These are phyloP conservation scores for Rosa rugosa DNA, from an alignment of 306 rosid species.

Conservation along the genomic window DNA sequence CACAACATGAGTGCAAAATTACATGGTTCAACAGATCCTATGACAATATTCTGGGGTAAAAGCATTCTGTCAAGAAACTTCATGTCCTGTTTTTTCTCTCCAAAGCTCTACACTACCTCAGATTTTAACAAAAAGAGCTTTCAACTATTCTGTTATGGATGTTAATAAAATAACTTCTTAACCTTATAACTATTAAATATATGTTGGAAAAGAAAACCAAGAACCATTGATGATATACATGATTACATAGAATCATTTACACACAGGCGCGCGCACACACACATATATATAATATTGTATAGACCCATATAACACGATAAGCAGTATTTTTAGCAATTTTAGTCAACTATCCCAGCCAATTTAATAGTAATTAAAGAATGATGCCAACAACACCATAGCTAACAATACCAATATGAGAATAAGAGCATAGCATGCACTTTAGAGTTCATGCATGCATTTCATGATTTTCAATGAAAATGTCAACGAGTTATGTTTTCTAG, in stretches of 20 bases:
- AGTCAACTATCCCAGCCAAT: no score
- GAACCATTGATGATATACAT: not conserved
- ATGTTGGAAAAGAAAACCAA: not conserved
- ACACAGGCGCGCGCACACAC: not conserved
- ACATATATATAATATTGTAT: no score
- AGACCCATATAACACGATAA: not conserved
- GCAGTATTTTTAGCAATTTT: not conserved
- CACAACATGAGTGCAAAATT: not conserved
- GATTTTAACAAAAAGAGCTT: not conserved
- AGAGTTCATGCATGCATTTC: not conserved
- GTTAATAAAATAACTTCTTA: not conserved
- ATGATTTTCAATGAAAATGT: not conserved
- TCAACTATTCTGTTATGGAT: not conserved
- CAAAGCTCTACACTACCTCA: not conserved
- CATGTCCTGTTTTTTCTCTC: not conserved
- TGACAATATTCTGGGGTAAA: not conserved
- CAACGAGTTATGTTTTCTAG: not conserved
- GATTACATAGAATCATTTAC: not conserved
- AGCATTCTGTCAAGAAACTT: not conserved
- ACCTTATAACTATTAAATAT: not conserved
- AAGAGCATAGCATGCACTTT: not conserved
- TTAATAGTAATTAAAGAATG: not conserved
- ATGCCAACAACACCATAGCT: not conserved
- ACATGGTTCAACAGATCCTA: not conserved
- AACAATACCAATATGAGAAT: not conserved